Evolutionary conservation across 345 rosid species (phyloP).

Genomic region (Durio zibethinus): DNA sequence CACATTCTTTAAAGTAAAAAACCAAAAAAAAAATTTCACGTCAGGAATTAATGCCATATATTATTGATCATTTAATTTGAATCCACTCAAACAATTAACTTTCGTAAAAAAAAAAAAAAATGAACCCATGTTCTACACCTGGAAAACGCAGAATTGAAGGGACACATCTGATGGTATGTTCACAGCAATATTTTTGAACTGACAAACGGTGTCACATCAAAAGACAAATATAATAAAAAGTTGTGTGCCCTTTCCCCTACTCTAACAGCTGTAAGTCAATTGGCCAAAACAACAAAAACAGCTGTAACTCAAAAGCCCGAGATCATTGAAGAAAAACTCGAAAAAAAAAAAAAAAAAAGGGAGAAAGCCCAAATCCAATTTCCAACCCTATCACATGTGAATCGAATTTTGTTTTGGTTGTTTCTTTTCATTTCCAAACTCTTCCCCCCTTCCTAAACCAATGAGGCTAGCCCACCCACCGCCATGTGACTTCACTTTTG

Average conservation of each 20-base stretch:
- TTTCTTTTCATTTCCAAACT: slow-evolving; percentile 6
- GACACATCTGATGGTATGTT: not conserved
- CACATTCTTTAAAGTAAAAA: no score
- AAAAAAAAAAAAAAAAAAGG: not conserved
- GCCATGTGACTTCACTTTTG: slow-evolving; percentile 27
- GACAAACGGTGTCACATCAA: not conserved
- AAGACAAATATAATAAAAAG: not conserved
- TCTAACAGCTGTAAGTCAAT: not conserved
- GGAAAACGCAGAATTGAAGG: no score
- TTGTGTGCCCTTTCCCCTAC: not conserved
- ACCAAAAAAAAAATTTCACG: no score
- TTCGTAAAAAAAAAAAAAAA: not conserved
- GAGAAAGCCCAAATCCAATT: not conserved
- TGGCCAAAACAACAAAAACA: no score
- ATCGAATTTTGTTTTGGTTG: slow-evolving; percentile 16
- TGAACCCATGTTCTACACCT: no score
- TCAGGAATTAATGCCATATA: no score
- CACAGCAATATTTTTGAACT: not conserved
- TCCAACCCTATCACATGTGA: slow-evolving; percentile 3
- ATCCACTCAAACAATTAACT: not conserved
- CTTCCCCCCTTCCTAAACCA: no score
- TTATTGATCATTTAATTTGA: not conserved
- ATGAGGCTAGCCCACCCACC: no score
- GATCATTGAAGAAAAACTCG: not conserved
- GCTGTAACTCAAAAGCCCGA: no score